Evolutionary conservation across 1,284 basidiomycete genomes (phyloP).

Genomic region (Melanopsichium pennsylvanicum): DNA sequence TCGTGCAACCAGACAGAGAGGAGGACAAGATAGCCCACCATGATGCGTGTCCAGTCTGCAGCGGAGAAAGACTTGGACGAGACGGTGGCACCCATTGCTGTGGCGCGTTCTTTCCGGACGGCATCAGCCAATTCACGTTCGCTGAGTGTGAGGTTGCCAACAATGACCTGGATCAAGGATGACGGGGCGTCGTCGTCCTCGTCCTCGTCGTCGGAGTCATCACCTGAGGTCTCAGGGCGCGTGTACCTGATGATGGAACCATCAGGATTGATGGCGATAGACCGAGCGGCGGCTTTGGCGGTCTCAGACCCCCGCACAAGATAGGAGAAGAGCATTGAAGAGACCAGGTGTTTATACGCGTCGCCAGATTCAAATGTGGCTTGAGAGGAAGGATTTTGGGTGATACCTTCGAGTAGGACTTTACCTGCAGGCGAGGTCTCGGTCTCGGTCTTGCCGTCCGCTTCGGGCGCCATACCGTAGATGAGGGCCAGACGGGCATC

Average conservation of each 20-base stretch:
- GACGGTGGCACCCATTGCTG: constrained; percentile 28
- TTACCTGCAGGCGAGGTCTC: constrained; percentile 65
- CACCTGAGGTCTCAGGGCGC: constrained; percentile 15
- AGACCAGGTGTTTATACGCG: constrained; percentile 67
- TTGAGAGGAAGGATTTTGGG: constrained; percentile 66
- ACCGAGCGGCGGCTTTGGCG: constrained; percentile 70
- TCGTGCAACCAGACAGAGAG: constrained; percentile 97
- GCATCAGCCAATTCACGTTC: constrained; percentile 69
- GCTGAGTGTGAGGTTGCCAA: constrained; percentile 74
- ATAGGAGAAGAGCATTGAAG: constrained; percentile 67
- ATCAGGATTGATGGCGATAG: constrained; percentile 67
- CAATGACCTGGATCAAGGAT: constrained; percentile 70
- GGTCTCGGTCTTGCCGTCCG: constrained; percentile 48
- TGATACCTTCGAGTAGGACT: constrained; percentile 69
- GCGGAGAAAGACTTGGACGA: constrained; percentile 36
- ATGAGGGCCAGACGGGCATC: constrained; percentile 67
- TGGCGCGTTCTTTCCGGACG: constrained; percentile 55
- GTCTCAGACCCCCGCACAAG: constrained; percentile 70
- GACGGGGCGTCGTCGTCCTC: constrained; percentile 69
- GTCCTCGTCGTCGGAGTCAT: constrained; percentile 58
- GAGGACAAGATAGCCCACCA: constrained; percentile 83
- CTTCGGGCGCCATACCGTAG: constrained; percentile 69
- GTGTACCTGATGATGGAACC: constrained; percentile 35
- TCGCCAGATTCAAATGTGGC: constrained; percentile 59
- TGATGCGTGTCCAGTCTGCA: constrained; percentile 79